Percentiles rank a stretch among this genome's conserved stretches.
phyloP scores from a whole-genome alignment of 2,329 filamentous ascomycete species.

The Rhinocladiella similis region DNA sequence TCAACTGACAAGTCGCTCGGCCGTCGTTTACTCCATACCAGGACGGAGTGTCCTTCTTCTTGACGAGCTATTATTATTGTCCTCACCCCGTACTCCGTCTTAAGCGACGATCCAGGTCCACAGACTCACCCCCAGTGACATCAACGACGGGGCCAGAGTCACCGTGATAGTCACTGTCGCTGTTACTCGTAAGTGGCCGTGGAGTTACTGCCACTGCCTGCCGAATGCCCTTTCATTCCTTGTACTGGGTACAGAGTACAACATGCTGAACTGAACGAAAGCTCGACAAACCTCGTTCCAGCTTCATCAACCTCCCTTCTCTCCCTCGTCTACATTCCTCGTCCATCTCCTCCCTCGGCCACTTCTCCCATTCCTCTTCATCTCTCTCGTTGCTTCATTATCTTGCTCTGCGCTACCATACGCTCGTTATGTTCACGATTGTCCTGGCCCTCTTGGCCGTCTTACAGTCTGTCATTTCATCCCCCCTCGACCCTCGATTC shows the following conservation, averaged over 20 bases:
- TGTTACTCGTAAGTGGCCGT: no score
- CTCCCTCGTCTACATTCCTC: background rate
- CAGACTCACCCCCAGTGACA: background rate
- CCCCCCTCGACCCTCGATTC: constrained; percentile 36
- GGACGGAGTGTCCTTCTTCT: background rate
- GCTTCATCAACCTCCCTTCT: background rate
- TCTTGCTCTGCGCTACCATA: background rate
- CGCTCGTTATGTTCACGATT: constrained; percentile 18
- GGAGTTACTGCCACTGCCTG: no score
- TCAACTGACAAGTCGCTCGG: no score
- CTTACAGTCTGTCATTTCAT: constrained; percentile 8
- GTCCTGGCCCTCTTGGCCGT: constrained; percentile 9
- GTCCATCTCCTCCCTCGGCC: background rate
- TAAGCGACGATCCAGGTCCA: background rate
- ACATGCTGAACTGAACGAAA: no score
- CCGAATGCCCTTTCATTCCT: no score
- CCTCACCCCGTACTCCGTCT: background rate
- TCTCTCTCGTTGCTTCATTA: constrained; percentile 1
- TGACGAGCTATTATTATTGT: background rate
- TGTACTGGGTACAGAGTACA: no score
- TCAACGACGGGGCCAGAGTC: background rate
- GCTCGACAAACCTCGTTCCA: no score
- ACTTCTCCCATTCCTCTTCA: background rate
- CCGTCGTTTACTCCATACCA: background rate
- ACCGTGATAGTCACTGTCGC: no score